Evolutionary conservation across 108 stramenopile genomes (phyloP).

Genomic region (Asterionellopsis glacialis): DNA sequence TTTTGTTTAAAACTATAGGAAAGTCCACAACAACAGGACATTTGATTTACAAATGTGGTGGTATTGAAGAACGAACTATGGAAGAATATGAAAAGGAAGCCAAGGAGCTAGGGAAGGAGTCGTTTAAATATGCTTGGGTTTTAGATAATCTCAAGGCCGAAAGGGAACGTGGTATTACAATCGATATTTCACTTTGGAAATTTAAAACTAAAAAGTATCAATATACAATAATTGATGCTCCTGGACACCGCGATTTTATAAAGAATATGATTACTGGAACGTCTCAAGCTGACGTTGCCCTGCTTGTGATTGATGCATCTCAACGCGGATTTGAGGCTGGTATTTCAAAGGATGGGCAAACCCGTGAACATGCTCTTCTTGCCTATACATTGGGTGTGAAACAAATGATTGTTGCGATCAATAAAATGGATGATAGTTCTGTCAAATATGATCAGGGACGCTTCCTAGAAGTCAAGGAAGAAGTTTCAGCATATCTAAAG

Average conservation of each 20-base stretch:
- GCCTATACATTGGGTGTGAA: slow-evolving; percentile 94
- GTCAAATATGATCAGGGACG: slow-evolving; percentile 85
- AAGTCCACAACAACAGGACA: slow-evolving; percentile 96
- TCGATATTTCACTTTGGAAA: slow-evolving; percentile 92
- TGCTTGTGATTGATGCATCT: slow-evolving; percentile 83
- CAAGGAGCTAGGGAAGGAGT: slow-evolving; percentile 87
- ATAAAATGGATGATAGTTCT: slow-evolving; percentile 95
- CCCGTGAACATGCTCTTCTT: slow-evolving; percentile 90
- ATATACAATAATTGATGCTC: slow-evolving; percentile 94
- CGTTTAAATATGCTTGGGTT: slow-evolving; percentile 96
- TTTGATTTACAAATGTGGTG: slow-evolving; percentile 87
- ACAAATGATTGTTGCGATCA: slow-evolving; percentile 95
- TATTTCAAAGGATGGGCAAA: slow-evolving; percentile 89
- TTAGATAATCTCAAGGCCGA: slow-evolving; percentile 94
- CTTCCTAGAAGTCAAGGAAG: slow-evolving; percentile 86
- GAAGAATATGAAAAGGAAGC: slow-evolving; percentile 97
- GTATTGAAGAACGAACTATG: slow-evolving; percentile 92
- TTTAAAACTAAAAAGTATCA: slow-evolving; percentile 87
- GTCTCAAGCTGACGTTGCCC: slow-evolving; percentile 92
- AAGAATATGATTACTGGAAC: slow-evolving; percentile 97
- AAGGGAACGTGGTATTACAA: slow-evolving; percentile 93
- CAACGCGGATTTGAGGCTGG: slow-evolving; percentile 87
- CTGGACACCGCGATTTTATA: slow-evolving; percentile 69
- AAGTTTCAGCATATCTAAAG: slow-evolving; percentile 54
- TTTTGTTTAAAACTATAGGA: slow-evolving; percentile 41